Evolutionary conservation across 202 grass and related monocot species (phyloP).

Genomic region (Thinopyrum obtusiflorum): DNA sequence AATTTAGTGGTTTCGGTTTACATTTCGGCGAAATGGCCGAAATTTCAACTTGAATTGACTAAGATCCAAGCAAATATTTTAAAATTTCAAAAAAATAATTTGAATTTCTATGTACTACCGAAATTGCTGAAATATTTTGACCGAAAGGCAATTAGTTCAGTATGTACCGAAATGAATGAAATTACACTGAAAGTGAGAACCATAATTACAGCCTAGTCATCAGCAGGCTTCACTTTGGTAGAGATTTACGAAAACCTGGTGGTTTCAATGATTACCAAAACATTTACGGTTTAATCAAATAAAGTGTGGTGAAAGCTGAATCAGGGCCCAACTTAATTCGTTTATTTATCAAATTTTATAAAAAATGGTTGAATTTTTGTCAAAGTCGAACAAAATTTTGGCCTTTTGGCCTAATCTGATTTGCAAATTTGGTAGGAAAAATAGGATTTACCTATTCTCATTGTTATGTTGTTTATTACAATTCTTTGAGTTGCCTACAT

Average conservation of each 20-base stretch:
- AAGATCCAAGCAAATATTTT: too few relatives aligned
- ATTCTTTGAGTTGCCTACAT: neutral
- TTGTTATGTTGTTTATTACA: neutral
- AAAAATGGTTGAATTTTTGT: neutral
- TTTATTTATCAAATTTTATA: neutral
- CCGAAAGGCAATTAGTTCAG: too few relatives aligned
- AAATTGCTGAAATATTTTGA: too few relatives aligned
- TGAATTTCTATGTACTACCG: too few relatives aligned
- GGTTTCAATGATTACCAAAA: neutral
- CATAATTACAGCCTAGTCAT: neutral
- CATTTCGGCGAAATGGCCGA: too few relatives aligned
- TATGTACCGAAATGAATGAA: too few relatives aligned
- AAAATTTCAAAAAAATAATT: too few relatives aligned
- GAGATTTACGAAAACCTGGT: neutral
- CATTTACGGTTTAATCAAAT: neutral
- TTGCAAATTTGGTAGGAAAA: neutral
- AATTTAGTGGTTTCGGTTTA: too few relatives aligned
- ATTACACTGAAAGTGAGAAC: too few relatives aligned
- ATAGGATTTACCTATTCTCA: neutral
- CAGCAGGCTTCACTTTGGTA: neutral
- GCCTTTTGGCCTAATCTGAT: neutral
- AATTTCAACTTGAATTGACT: too few relatives aligned
- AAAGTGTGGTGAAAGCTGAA: neutral
- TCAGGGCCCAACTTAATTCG: neutral
- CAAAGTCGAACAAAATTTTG: neutral